phyloP scores from a whole-genome alignment of 2,329 filamentous ascomycete genomes.

The Cadophora sp. region DNA sequence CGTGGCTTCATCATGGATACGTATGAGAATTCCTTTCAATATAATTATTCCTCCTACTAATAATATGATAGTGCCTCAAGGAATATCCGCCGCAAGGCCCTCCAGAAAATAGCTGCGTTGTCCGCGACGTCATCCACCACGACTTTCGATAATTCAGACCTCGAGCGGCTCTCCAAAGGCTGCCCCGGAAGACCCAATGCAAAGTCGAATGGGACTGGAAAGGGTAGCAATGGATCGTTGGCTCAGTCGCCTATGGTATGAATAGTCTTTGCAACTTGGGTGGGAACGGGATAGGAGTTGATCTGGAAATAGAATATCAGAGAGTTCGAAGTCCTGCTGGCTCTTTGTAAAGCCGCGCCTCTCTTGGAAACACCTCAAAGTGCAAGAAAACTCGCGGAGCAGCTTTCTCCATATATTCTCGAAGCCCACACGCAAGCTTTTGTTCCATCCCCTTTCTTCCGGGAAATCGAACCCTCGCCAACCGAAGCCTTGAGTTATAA shows the following conservation, averaged over 20 bases:
- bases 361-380: constrained; percentile 73
- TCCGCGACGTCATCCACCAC: constrained; percentile 61
- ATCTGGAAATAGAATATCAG: constrained; percentile 69
- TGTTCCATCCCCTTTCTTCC: constrained; percentile 80
- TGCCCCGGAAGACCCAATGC: constrained; percentile 56
- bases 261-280: neutral
- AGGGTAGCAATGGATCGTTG: constrained; percentile 51
- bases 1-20: constrained; percentile 34
- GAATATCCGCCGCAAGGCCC: constrained; percentile 66
- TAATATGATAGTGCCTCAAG: constrained; percentile 48
- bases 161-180: constrained; percentile 66
- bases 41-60: constrained; percentile 31
- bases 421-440: constrained; percentile 84
- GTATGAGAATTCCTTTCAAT: constrained; percentile 21
- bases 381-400: constrained; percentile 78
- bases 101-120: constrained; percentile 70
- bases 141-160: constrained; percentile 66
- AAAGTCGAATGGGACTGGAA: constrained; percentile 55
- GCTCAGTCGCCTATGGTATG: constrained; percentile 67
- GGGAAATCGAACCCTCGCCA: constrained; percentile 83
- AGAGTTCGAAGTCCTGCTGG: constrained; percentile 90
- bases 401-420: constrained; percentile 83
- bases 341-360: constrained; percentile 88
- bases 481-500: constrained; percentile 84
- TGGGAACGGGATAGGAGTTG: constrained; percentile 21